Conservation (phyloP, 805 yeast genomes). For the Saccharomyces eubayanus region DNA sequence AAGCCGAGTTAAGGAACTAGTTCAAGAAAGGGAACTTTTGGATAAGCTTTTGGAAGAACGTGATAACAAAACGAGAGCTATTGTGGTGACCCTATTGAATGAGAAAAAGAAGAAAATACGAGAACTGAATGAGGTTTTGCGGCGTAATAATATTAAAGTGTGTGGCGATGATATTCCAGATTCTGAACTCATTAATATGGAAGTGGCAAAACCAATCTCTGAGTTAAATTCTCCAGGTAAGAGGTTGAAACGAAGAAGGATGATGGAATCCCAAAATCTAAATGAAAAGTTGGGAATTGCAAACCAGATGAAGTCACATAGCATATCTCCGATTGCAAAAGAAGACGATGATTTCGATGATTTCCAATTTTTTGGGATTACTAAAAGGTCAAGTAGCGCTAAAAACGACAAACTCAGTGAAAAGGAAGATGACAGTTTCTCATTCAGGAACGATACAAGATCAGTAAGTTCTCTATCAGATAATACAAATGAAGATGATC, state of each 20-base stretch:
- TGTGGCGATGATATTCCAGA: constrained; percentile 8
- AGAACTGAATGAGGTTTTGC: constrained; percentile 10
- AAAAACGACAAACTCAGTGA: constrained; percentile 7
- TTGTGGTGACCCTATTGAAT: constrained; percentile 19
- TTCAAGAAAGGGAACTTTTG: constrained; percentile 7
- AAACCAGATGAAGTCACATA: not conserved
- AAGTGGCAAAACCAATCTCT: constrained; percentile 13
- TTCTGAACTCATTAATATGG: constrained; percentile 12
- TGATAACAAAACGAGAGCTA: constrained; percentile 16
- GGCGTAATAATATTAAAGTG: not conserved
- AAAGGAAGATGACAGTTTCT: not conserved
- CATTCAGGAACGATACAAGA: not conserved
- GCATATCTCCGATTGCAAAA: constrained; percentile 1
- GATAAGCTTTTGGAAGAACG: constrained; percentile 15
- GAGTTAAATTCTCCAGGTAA: constrained; percentile 22
- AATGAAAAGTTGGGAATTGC: not conserved
- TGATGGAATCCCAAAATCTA: not conserved
- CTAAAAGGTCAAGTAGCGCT: constrained; percentile 3
- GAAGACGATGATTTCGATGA: constrained; percentile 15
- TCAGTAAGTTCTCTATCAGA: not conserved
- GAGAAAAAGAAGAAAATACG: constrained; percentile 22
- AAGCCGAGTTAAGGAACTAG: constrained; percentile 1
- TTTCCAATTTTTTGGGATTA: constrained; percentile 19
- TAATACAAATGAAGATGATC: not conserved
- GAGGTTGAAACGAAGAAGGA: constrained; percentile 4